These are phyloP conservation scores for Thelonectria olida DNA, from an alignment of 2,329 filamentous ascomycete genomes.

Conservation along the genomic window DNA sequence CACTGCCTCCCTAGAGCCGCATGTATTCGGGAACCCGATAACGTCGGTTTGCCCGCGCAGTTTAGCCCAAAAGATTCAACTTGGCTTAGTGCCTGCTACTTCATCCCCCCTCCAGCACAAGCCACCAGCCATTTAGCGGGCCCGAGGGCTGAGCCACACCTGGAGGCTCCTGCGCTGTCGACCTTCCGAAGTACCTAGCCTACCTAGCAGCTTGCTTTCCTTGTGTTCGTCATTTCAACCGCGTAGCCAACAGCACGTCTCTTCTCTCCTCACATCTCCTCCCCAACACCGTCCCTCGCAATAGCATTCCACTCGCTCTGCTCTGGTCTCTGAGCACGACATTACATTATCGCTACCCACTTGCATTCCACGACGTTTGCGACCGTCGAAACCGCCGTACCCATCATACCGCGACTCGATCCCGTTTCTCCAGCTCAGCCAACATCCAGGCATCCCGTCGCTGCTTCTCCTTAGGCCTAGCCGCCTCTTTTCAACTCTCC, in stretches of 20 bases:
- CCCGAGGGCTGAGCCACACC: background rate
- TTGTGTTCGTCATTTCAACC: constrained; percentile 41
- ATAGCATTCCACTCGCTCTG: constrained; percentile 12
- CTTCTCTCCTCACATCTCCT: constrained; percentile 15
- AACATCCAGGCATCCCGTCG: constrained; percentile 18
- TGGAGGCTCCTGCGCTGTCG: background rate
- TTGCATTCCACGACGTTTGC: background rate
- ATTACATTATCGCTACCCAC: background rate
- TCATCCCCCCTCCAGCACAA: too few species aligned
- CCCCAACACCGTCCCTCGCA: constrained; percentile 17
- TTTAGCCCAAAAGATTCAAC: too few species aligned
- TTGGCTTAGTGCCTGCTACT: too few species aligned
- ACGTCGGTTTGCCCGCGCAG: too few species aligned
- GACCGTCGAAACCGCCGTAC: background rate
- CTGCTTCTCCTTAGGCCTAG: constrained; percentile 18
- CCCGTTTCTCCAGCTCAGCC: background rate
- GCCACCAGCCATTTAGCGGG: too few species aligned
- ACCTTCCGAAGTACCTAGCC: background rate
- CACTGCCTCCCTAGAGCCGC: too few species aligned
- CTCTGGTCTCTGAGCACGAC: background rate
- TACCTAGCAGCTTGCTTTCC: constrained; percentile 24
- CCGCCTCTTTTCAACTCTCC: background rate
- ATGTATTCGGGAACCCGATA: too few species aligned
- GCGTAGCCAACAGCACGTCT: constrained; percentile 1
- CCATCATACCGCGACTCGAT: background rate